Conservation (phyloP, 768 basidiomycete genomes). For the Austroboletus eburneus region DNA sequence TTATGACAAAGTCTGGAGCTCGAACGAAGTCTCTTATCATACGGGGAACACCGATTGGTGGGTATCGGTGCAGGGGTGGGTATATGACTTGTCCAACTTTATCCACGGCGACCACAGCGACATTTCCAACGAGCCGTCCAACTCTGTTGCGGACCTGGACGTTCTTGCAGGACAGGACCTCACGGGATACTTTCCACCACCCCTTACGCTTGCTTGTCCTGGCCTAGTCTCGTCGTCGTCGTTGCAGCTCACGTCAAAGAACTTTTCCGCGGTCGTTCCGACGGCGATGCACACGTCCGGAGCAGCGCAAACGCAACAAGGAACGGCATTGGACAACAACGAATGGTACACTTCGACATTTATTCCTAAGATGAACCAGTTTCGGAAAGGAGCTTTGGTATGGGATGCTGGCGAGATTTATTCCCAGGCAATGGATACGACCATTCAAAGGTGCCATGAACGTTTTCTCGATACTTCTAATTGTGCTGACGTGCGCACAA, state of each 20-base stretch:
- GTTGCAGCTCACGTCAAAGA: slow-evolving; percentile 41
- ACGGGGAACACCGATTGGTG: slow-evolving; percentile 51
- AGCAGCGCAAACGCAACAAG: slow-evolving; percentile 38
- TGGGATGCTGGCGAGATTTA: slow-evolving; percentile 38
- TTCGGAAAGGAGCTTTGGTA: slow-evolving; percentile 59
- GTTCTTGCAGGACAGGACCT: slow-evolving; percentile 60
- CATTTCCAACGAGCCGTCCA: slow-evolving; percentile 48
- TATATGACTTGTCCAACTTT: slow-evolving; percentile 60
- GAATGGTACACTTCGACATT: slow-evolving; percentile 59
- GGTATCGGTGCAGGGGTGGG: slow-evolving; percentile 58
- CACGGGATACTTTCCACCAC: slow-evolving; percentile 59
- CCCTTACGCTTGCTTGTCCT: slow-evolving; percentile 54
- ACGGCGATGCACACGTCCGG: slow-evolving; percentile 58
- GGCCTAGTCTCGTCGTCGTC: slow-evolving; percentile 47
- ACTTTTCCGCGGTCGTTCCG: slow-evolving; percentile 39
- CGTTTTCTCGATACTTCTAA: slow-evolving; percentile 6
- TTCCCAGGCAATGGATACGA: slow-evolving; percentile 35
- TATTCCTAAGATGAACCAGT: slow-evolving; percentile 51
- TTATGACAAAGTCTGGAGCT: slow-evolving; percentile 56
- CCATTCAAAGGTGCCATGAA: slow-evolving; percentile 13
- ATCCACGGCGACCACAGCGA: slow-evolving; percentile 62
- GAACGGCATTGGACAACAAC: slow-evolving; percentile 33
- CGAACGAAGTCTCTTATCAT: slow-evolving; percentile 48
- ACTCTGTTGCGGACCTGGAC: slow-evolving; percentile 42
- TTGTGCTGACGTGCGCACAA: too few relatives aligned